These are phyloP conservation scores for Corylus avellana DNA, from an alignment of 306 rosid species.

Conservation along the genomic window DNA sequence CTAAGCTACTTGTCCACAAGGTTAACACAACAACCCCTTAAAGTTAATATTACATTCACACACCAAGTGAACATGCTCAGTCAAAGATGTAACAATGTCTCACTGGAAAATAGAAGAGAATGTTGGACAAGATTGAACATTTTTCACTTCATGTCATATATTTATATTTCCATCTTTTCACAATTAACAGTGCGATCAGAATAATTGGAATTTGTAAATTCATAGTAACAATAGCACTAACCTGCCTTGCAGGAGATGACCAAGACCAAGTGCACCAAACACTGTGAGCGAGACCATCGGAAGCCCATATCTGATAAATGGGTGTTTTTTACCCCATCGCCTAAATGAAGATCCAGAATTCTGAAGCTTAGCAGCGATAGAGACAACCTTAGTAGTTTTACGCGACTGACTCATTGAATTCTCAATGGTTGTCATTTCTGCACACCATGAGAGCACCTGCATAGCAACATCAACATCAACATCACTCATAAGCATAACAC, in stretches of 20 bases:
- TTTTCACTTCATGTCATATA: background rate
- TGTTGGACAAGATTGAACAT: background rate
- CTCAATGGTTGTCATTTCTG: constrained; percentile 28
- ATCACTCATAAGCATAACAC: background rate
- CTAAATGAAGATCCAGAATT: constrained; percentile 45
- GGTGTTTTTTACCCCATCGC: constrained; percentile 74
- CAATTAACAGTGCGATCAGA: background rate
- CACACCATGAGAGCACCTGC: constrained; percentile 12
- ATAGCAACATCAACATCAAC: background rate
- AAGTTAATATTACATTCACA: background rate
- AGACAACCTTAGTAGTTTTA: constrained; percentile 16
- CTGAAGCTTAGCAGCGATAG: constrained; percentile 24
- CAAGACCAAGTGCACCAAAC: constrained; percentile 82
- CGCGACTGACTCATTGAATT: constrained; percentile 31
- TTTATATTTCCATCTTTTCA: background rate
- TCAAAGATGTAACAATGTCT: background rate
- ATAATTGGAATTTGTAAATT: background rate
- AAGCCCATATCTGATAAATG: constrained; percentile 84
- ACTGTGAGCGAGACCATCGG: constrained; percentile 93
- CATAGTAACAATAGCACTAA: constrained; percentile 27
- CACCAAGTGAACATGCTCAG: background rate
- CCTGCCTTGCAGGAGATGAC: constrained; percentile 89
- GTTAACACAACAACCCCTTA: background rate
- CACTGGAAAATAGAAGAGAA: background rate
- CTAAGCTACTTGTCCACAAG: background rate